phyloP scores from a whole-genome alignment of 2,329 filamentous ascomycete species.

The Aspergillus sp. region DNA sequence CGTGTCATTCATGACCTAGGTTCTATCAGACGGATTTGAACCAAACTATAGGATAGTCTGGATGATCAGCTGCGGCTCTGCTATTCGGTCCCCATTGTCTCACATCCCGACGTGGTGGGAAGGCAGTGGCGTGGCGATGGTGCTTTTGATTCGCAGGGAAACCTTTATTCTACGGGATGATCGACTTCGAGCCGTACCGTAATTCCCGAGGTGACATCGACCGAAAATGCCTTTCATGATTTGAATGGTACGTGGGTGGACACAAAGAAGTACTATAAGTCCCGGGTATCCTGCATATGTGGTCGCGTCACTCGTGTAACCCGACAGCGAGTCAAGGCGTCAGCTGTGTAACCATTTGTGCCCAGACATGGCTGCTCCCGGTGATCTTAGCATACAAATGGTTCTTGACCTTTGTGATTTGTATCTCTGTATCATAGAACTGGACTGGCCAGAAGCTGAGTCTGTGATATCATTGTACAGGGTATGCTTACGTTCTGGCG shows the following conservation, averaged over 20 bases:
- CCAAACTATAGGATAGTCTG: not conserved
- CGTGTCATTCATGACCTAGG: not conserved
- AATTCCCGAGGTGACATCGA: not conserved
- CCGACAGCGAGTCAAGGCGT: not conserved
- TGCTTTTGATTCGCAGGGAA: not conserved
- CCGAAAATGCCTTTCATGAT: not conserved
- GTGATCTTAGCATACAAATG: not conserved
- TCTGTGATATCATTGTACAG: not conserved
- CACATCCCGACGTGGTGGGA: not conserved
- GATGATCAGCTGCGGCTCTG: not conserved
- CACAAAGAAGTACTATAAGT: not conserved
- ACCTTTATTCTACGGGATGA: not conserved
- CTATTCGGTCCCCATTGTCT: not conserved
- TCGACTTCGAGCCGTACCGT: not conserved
- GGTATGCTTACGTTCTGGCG: not conserved
- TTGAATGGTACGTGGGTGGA: not conserved
- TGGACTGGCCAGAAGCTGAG: not conserved
- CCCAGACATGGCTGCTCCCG: not conserved
- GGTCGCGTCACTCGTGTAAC: not conserved
- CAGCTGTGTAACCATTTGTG: not conserved
- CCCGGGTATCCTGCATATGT: not conserved
- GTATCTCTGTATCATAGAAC: not conserved
- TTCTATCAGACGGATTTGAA: not conserved
- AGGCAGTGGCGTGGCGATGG: no score
- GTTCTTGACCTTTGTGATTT: not conserved